Evolutionary conservation across 371 early-diverging fungal species (phyloP), one percentile per base, ranked within the genome.

Genomic region (Cokeromyces recurvatus): DNA sequence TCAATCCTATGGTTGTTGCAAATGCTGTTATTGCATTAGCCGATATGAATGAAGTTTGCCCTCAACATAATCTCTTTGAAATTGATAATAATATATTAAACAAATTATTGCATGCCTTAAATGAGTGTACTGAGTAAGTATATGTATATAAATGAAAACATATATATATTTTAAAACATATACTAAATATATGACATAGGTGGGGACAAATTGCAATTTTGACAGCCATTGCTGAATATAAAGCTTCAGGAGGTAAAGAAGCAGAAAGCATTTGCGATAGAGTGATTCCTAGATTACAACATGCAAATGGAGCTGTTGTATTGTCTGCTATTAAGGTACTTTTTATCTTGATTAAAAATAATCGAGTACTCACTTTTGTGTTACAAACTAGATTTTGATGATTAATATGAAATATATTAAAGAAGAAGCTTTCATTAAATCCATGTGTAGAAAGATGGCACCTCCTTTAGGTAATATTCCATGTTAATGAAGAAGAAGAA

Each of bases 101-200:
- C 64, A 96, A 96, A 66, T 78, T 97, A 57, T 71, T 94, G 43
- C 86, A 91, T 16, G 97, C 97, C 1, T 57, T 98, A 48, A 96
- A 96, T 65, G 96, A 97, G 68, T 98, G 97, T 77, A 91, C 91
- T 32, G 92, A 97, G 70, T n/a, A n/a, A n/a, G n/a, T n/a, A n/a
- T n/a, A n/a, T n/a, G n/a, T n/a, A n/a, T n/a, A n/a, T n/a, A n/a
- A n/a, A n/a, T n/a, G n/a, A n/a, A n/a, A n/a, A n/a, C n/a, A n/a
- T n/a, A n/a, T n/a, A n/a, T n/a, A n/a, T n/a, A n/a, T n/a, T n/a
- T n/a, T n/a, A n/a, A n/a, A n/a, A n/a, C n/a, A n/a, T n/a, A n/a
- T n/a, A n/a, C n/a, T n/a, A n/a, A n/a, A n/a, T n/a, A n/a, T n/a
- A n/a, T n/a, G n/a, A n/a, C n/a, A n/a, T n/a, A n/a, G n/a, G n/a